Conservation (phyloP, 2,329 filamentous ascomycete genomes). For the Penicillium sp. region DNA sequence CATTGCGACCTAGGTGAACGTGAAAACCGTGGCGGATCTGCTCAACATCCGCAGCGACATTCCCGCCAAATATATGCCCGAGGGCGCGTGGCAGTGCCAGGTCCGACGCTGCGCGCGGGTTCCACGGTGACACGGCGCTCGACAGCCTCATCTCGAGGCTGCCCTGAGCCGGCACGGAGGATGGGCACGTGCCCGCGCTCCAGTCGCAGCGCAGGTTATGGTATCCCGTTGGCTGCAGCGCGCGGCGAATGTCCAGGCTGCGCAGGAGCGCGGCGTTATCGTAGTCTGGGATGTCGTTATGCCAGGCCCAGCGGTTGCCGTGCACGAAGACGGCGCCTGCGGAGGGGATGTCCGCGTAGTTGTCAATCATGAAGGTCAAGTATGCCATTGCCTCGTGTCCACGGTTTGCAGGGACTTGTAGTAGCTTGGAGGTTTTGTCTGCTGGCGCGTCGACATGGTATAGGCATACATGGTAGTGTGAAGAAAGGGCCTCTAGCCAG, state of each 20-base stretch:
- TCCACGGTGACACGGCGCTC: slow-evolving; percentile 45
- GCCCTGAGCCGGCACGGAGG: slow-evolving; percentile 39
- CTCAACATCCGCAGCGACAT: slow-evolving; percentile 34
- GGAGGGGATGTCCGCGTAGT: slow-evolving; percentile 42
- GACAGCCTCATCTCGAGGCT: slow-evolving; percentile 43
- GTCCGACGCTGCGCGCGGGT: slow-evolving; percentile 43
- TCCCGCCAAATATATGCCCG: slow-evolving; percentile 36
- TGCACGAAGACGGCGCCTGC: slow-evolving; percentile 47
- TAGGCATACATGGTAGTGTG: slow-evolving; percentile 48
- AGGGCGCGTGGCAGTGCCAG: slow-evolving; percentile 38
- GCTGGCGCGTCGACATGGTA: slow-evolving; percentile 43
- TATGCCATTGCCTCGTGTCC: slow-evolving; percentile 51
- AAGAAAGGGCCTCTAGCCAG: slow-evolving; percentile 44
- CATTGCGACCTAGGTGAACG: slow-evolving; percentile 40
- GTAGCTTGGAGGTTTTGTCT: slow-evolving; percentile 27
- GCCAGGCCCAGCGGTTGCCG: slow-evolving; percentile 47
- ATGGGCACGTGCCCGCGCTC: slow-evolving; percentile 46
- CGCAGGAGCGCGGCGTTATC: slow-evolving; percentile 46
- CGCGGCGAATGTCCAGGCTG: slow-evolving; percentile 40
- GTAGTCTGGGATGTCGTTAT: slow-evolving; percentile 47
- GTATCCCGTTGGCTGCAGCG: slow-evolving; percentile 44
- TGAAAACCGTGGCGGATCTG: background rate
- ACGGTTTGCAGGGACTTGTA: slow-evolving; percentile 49
- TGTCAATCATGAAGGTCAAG: slow-evolving; percentile 50
- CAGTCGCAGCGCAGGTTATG: slow-evolving; percentile 54